Evolutionary conservation across 768 basidiomycete species (phyloP), one percentile per base, ranked within the genome.

Genomic region (Cyclocybe cylindracea): DNA sequence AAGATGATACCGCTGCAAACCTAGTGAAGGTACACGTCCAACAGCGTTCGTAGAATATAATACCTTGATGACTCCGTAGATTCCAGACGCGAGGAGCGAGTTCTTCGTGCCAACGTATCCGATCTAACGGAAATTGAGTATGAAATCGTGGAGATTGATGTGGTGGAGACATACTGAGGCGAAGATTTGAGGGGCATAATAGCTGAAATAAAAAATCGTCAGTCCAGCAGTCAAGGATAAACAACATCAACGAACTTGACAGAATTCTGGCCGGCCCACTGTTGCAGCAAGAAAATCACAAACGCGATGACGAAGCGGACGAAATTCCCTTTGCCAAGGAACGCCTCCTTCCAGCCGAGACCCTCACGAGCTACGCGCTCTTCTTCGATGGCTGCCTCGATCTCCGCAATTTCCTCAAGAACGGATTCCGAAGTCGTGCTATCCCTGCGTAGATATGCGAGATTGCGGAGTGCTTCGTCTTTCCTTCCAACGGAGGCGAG

Each of bases 231-330:
- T 4, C 13, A 16, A 46, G 10, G 39, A 24, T 31, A 34, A 24
- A 24, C 24, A 3, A 24, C 5, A 24, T 5, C 24, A 5, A 55
- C 74, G 34, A 52, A 79, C 76, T 72, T 74, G 58, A 93, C 86
- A 0, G 86, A 85, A 69, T 94, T 91, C 65, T 93, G 91, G 1
- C 92, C 92, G 43, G 80, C 79, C 86, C 86, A 91, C 63, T 93
- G 89, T 58, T 93, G 91, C 6, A 91, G 71, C 53, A 88, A 63
- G 73, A 92, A 91, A 54, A 91, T 89, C 24, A 79, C 67, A 58
- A 90, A 84, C 1, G 92, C 91, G 60, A 94, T 91, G 14, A 87
- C 71, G 73, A 94, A 94, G 18, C 93, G 85, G 54, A 86, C 72
- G 42, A 83, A 79, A 70, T 93, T 93, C 41, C 93, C 92, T 63